Evolutionary conservation across 2,329 filamentous ascomycete species (phyloP).

Genomic region (Penicillium sp.): DNA sequence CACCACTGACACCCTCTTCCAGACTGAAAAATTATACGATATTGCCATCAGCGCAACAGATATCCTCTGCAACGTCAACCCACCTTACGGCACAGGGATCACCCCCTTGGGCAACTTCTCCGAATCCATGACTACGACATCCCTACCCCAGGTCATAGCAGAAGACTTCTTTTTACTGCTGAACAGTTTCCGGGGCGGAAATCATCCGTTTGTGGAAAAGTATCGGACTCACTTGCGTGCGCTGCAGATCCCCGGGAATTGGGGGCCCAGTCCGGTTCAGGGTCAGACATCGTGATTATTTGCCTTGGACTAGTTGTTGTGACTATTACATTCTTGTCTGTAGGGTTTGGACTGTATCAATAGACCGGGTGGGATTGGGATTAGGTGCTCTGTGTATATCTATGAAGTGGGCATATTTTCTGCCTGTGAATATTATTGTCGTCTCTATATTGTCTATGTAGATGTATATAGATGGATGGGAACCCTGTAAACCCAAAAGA

Average conservation of each 20-base stretch:
- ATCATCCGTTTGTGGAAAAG: constrained; percentile 41
- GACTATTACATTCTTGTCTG: not conserved
- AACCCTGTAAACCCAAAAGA: not conserved
- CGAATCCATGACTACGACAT: constrained; percentile 22
- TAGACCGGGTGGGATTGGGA: constrained; percentile 1
- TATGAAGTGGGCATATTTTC: not conserved
- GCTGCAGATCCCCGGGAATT: constrained; percentile 29
- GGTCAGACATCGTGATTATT: not conserved
- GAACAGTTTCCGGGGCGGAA: constrained; percentile 40
- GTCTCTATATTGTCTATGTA: not conserved
- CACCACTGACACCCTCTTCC: constrained; percentile 4
- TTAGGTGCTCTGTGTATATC: not conserved
- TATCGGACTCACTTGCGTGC: constrained; percentile 35
- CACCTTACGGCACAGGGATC: constrained; percentile 27
- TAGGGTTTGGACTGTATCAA: constrained; percentile 5
- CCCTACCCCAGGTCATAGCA: constrained; percentile 30
- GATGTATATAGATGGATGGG: not conserved
- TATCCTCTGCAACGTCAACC: constrained; percentile 33
- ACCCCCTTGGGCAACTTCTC: constrained; percentile 19
- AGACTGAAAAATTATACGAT: constrained; percentile 48
- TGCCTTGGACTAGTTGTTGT: not conserved
- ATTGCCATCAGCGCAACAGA: constrained; percentile 41
- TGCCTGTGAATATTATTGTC: not conserved
- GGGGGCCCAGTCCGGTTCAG: constrained; percentile 15
- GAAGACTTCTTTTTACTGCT: constrained; percentile 39